These are phyloP conservation scores for Ceratocystis huliohia DNA, from an alignment of 2,329 filamentous ascomycete genomes.

Conservation along the genomic window DNA sequence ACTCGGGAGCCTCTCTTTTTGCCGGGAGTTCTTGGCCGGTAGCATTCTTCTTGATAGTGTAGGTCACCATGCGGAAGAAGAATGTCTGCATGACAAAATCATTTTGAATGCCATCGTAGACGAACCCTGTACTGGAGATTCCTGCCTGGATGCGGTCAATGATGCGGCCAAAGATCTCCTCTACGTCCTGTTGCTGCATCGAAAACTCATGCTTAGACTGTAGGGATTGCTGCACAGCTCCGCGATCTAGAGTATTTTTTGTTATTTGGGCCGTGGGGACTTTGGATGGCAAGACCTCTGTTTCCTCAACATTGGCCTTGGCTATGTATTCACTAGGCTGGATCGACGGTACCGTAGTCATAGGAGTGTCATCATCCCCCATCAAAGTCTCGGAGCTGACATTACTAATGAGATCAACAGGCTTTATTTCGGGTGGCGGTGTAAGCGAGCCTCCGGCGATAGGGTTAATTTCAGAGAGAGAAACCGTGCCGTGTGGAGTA, in stretches of 20 bases:
- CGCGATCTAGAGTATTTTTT: slow-evolving; percentile 18
- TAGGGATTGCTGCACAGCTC: slow-evolving; percentile 35
- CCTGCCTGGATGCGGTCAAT: slow-evolving; percentile 84
- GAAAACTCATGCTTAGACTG: slow-evolving; percentile 26
- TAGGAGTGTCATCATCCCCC: slow-evolving; percentile 13
- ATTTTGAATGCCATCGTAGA: slow-evolving; percentile 57
- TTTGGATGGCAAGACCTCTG: neutral
- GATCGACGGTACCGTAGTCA: neutral
- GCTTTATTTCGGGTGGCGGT: neutral
- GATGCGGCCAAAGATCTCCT: slow-evolving; percentile 87
- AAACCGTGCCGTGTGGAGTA: slow-evolving; percentile 9
- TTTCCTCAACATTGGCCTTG: neutral
- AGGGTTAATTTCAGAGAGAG: slow-evolving; percentile 16
- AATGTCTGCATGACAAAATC: slow-evolving; percentile 66
- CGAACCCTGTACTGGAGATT: slow-evolving; percentile 56
- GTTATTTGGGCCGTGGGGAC: neutral
- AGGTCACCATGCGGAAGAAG: slow-evolving; percentile 49
- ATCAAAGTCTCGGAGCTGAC: slow-evolving; percentile 15
- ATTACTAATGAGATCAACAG: slow-evolving; percentile 6
- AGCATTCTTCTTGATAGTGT: slow-evolving; percentile 41
- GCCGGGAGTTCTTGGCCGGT: slow-evolving; percentile 15
- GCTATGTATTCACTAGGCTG: neutral
- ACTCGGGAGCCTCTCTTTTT: slow-evolving; percentile 26
- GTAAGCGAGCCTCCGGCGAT: slow-evolving; percentile 10
- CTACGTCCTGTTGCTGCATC: slow-evolving; percentile 70